Percentiles rank a stretch among this genome's conserved stretches.
Evolutionary conservation across 352 stramenopile species (phyloP).

Genomic region (Pythium dissimile): DNA sequence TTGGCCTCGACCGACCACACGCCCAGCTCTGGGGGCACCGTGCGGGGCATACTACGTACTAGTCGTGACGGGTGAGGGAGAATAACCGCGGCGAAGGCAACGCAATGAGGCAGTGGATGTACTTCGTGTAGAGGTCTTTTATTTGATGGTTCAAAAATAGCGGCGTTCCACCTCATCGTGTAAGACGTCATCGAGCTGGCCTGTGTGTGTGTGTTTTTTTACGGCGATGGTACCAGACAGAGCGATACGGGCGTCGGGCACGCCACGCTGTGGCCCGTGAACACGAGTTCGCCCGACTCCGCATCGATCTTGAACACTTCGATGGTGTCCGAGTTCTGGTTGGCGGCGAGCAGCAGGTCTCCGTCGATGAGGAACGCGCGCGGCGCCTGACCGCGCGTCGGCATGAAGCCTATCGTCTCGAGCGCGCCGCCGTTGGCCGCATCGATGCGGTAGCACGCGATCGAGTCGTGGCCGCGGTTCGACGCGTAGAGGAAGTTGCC

Average conservation of each 20-base stretch:
- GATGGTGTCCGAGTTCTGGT: conserved; percentile 49
- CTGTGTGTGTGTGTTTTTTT: too few species aligned
- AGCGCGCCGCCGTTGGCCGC: conserved; percentile 23
- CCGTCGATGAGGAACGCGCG: conserved; percentile 34
- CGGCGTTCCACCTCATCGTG: too few species aligned
- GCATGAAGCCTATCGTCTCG: conserved; percentile 22
- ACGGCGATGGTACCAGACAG: conserved; percentile 12
- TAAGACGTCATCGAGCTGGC: too few species aligned
- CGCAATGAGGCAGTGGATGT: not conserved
- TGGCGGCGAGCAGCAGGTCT: conserved; percentile 35
- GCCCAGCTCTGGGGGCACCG: conserved; percentile 4
- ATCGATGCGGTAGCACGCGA: conserved; percentile 33
- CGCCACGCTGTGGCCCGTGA: conserved; percentile 25
- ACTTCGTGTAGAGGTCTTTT: not conserved
- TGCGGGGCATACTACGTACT: conserved; percentile 16
- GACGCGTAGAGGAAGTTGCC: conserved; percentile 43
- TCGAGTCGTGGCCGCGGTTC: conserved; percentile 41
- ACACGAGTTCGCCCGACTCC: conserved; percentile 28
- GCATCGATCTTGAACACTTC: conserved; percentile 39
- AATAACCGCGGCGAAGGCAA: not conserved
- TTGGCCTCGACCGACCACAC: conserved; percentile 58
- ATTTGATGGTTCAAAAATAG: conserved; percentile 23
- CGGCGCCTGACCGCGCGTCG: conserved; percentile 30
- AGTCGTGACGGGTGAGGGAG: too few species aligned
- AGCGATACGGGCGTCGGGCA: conserved; percentile 45